A percentile compares a stretch with the other conserved stretches of the same genome.
Conservation (phyloP, 2,329 filamentous ascomycete genomes). For the Chrysoporthe austroafricana region DNA sequence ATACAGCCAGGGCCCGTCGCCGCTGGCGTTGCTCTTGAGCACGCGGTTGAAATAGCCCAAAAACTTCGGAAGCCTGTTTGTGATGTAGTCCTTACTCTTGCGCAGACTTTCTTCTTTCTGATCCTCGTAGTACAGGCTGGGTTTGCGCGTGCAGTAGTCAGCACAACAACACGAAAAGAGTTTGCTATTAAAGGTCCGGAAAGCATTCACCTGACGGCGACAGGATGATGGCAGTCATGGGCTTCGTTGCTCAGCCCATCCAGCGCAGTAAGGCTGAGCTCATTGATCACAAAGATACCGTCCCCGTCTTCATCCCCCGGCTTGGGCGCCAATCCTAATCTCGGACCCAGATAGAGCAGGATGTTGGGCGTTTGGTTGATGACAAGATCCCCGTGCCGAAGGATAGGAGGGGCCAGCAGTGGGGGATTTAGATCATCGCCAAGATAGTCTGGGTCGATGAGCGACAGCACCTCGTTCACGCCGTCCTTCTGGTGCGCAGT, state of each 20-base stretch:
- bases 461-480: constrained; percentile 51
- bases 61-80: constrained; percentile 71
- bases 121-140: constrained; percentile 69
- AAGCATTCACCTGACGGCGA: constrained; percentile 46
- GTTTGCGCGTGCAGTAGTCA: neutral
- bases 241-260: constrained; percentile 72
- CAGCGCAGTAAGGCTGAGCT: constrained; percentile 68
- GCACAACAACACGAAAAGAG: neutral
- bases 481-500: constrained; percentile 54
- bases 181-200: neutral
- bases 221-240: constrained; percentile 78
- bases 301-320: constrained; percentile 42
- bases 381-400: constrained; percentile 63
- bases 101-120: constrained; percentile 70
- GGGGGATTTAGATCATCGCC: constrained; percentile 66
- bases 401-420: constrained; percentile 66
- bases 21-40: constrained; percentile 59
- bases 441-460: constrained; percentile 48
- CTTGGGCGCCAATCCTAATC: constrained; percentile 57
- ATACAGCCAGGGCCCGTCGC: constrained; percentile 67
- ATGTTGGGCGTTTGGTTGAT: constrained; percentile 76
- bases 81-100: constrained; percentile 60
- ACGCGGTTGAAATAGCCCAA: constrained; percentile 72
- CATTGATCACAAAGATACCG: constrained; percentile 62
- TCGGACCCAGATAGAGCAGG: constrained; percentile 68